Evolutionary conservation across 1,139 yeast genomes (phyloP), one percentile per base, ranked within the genome.

Genomic region (Wickerhamiella pararugosa): DNA sequence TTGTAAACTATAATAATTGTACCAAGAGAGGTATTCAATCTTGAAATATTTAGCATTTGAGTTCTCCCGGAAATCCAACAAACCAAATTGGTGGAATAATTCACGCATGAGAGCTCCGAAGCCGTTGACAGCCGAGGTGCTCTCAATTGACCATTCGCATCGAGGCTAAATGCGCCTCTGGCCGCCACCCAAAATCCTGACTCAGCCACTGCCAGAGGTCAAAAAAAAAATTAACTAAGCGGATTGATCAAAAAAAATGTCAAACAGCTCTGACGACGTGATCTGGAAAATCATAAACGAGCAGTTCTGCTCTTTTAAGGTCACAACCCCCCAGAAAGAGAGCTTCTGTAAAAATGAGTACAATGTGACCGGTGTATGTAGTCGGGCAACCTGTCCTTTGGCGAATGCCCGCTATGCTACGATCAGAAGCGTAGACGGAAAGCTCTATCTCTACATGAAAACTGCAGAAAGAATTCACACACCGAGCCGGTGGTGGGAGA

Each of bases 381-480:
- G 77, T 43, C 76, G 98, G 57, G 90, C 79, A 60, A 82, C 96
- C 10, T 90, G 98, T 60, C 98, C 98, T 3, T 67, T 90, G 47
- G 98, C 98, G 28, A 90, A 90, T 60, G 83, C 97, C 29, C 76
- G 86, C 56, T 90, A 90, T 63, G 97, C 98, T 31, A 90, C 98
- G 0, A 93, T 90, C 41, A 80, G 90, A 55, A 79, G 75, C 54
- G 73, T 84, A 35, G 92, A 86, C 53, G 98, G 98, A 21, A 75
- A 76, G 58, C 67, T 90, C 39, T 90, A 86, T 57, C 68, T 90
- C 34, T 90, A 90, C 64, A 90, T 90, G 90, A 90, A 90, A 61
- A 90, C 97, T 1, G 94, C 93, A 1, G 98, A 90, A 66, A 75
- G 98, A 63, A 92, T 94, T 25, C 98, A 90, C 59, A 81, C 84